Percentiles rank a stretch among this genome's conserved stretches.
These are phyloP conservation scores for Craterostigma plantagineum DNA, from an alignment of 257 asterid genomes.

Conservation along the genomic window DNA sequence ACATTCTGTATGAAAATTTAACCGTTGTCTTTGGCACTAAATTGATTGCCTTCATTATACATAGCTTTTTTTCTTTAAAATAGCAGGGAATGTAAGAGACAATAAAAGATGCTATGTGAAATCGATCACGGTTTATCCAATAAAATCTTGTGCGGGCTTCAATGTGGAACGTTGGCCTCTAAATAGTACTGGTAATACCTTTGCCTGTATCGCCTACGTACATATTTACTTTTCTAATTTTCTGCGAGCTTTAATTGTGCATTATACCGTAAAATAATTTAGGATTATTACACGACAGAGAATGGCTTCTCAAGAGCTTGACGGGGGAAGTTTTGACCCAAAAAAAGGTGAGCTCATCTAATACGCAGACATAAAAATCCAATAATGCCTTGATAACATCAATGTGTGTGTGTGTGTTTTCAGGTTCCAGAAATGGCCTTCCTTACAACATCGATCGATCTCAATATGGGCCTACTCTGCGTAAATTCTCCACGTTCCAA, in stretches of 20 bases:
- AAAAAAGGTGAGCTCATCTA: constrained; percentile 47
- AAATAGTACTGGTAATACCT: constrained; percentile 47
- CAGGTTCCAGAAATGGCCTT: constrained; percentile 85
- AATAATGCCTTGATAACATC: background rate
- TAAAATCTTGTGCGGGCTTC: constrained; percentile 95
- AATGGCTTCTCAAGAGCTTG: constrained; percentile 87
- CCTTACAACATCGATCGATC: constrained; percentile 54
- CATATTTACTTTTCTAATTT: background rate
- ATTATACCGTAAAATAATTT: constrained; percentile 6
- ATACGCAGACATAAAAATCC: background rate
- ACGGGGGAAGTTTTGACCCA: constrained; percentile 88
- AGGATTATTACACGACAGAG: constrained; percentile 92
- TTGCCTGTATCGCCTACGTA: background rate
- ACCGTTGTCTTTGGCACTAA: too few relatives aligned
- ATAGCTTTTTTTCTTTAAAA: constrained; percentile 7
- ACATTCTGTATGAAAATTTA: too few relatives aligned
- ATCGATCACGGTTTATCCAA: constrained; percentile 72
- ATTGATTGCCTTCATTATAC: too few relatives aligned
- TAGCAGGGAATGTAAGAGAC: constrained; percentile 32
- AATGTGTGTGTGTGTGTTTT: constrained; percentile 5
- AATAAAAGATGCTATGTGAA: constrained; percentile 26
- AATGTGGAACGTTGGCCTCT: constrained; percentile 75
- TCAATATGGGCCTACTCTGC: constrained; percentile 48
- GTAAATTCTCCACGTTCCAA: constrained; percentile 70
- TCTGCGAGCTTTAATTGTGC: too few relatives aligned